phyloP scores from a whole-genome alignment of 331 rosid genomes.

The Erythrophleum ivorense region DNA sequence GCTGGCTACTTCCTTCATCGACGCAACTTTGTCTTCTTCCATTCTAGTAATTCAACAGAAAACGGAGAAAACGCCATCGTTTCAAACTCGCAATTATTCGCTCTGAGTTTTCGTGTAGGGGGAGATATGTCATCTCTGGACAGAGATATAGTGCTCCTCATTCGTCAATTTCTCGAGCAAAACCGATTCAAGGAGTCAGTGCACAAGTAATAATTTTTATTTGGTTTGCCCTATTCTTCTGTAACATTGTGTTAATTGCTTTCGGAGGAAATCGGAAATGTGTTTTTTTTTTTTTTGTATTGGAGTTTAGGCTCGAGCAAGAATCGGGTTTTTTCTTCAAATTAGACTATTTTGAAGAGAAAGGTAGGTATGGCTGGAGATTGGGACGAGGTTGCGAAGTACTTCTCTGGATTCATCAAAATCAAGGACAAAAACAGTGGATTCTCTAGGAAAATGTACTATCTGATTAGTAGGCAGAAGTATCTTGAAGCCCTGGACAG shows the following conservation, averaged over 20 bases:
- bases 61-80: too few relatives aligned
- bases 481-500: constrained; percentile 55
- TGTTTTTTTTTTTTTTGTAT: too few relatives aligned
- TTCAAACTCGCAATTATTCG: too few relatives aligned
- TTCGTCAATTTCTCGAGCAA: constrained; percentile 52
- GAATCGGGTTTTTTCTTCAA: constrained; percentile 47
- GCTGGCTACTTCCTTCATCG: too few relatives aligned
- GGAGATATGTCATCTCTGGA: constrained; percentile 18
- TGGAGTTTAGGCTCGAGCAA: constrained; percentile 41
- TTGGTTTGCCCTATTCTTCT: neutral
- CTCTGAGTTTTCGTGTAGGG: too few relatives aligned
- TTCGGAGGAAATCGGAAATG: neutral
- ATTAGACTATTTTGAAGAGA: constrained; percentile 48
- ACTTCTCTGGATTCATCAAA: constrained; percentile 51
- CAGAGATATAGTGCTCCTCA: constrained; percentile 51
- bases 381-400: constrained; percentile 53
- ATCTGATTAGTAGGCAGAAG: constrained; percentile 55
- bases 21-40: too few relatives aligned
- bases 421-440: constrained; percentile 34
- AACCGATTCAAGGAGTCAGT: constrained; percentile 47
- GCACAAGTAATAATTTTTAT: constrained; percentile 36
- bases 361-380: constrained; percentile 43
- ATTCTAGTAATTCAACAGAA: too few relatives aligned
- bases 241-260: neutral
- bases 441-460: constrained; percentile 24